A percentile compares a stretch with the other conserved stretches of the same genome.
phyloP scores from a whole-genome alignment of 1,284 basidiomycete genomes.

The Tetrapyrgos nigripes region DNA sequence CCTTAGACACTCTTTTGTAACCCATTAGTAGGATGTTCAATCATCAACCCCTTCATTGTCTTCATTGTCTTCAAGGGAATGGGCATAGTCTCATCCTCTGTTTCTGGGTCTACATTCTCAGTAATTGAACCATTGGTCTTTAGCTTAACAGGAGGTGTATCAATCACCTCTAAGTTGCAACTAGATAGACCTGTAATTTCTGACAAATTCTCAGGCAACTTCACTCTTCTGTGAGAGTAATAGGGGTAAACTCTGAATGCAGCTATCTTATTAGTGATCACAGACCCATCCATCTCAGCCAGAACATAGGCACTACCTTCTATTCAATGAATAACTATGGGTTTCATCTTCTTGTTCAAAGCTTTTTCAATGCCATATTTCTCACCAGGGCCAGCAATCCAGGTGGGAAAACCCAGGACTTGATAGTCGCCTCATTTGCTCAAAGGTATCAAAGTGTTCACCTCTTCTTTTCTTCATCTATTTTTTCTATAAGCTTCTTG shows the following conservation, averaged over 20 bases:
- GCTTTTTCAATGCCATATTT: conserved; percentile 5
- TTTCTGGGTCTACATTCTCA: no score
- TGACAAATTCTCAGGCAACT: conserved; percentile 4
- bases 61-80: no score
- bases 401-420: conserved; percentile 9
- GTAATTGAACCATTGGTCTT: no score
- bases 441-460: conserved; percentile 5
- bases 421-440: not conserved
- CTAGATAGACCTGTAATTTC: conserved; percentile 6
- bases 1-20: no score
- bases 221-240: not conserved
- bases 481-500: no score
- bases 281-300: conserved; percentile 10
- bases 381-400: conserved; percentile 5
- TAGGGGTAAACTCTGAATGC: conserved; percentile 1
- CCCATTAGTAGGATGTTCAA: no score
- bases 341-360: conserved; percentile 10
- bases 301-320: conserved; percentile 8
- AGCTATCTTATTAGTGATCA: conserved; percentile 5
- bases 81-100: no score
- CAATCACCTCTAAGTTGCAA: no score
- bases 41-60: no score
- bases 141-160: no score
- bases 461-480: no score
- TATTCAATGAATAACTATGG: conserved; percentile 4